phyloP scores from a whole-genome alignment of 176 grass and related monocot species.

The Tillandsia leiboldiana region DNA sequence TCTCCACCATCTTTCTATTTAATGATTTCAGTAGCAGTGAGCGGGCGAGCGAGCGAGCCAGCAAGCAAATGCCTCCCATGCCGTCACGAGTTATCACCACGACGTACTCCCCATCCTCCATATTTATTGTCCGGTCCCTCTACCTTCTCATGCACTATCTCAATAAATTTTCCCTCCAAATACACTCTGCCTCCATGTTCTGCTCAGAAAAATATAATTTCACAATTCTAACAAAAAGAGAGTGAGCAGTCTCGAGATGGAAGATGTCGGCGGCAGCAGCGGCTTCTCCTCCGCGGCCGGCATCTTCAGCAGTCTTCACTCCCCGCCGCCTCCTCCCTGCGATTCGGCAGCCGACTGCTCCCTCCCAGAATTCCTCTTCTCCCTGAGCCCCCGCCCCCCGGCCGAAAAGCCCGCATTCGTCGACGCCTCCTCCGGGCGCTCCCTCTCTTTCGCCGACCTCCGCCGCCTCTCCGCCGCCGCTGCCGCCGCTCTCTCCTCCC shows the following conservation, averaged over 20 bases:
- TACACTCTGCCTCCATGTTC: no score
- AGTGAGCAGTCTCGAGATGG: background rate
- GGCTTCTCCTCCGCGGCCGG: conserved; percentile 29
- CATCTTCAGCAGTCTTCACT: conserved; percentile 20
- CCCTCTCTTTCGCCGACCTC: conserved; percentile 33
- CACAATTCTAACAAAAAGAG: background rate
- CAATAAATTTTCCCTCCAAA: no score
- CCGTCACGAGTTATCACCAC: no score
- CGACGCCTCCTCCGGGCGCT: conserved; percentile 24
- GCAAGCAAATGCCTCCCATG: no score
- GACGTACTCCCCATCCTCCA: no score
- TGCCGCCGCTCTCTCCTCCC: background rate
- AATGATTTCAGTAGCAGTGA: no score
- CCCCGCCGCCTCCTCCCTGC: background rate
- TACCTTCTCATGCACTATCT: no score
- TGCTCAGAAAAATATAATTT: no score
- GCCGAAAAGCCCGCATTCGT: conserved; percentile 25
- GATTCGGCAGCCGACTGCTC: background rate
- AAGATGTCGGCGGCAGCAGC: conserved; percentile 6
- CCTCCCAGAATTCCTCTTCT: conserved; percentile 32
- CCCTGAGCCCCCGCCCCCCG: background rate
- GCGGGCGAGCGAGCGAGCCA: no score
- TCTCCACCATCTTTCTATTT: no score
- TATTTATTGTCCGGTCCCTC: no score
- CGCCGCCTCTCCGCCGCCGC: background rate